Evolutionary conservation across 2,329 filamentous ascomycete genomes (phyloP), one percentile per base, ranked within the genome.

Genomic region (Neoarthrinium moseri): DNA sequence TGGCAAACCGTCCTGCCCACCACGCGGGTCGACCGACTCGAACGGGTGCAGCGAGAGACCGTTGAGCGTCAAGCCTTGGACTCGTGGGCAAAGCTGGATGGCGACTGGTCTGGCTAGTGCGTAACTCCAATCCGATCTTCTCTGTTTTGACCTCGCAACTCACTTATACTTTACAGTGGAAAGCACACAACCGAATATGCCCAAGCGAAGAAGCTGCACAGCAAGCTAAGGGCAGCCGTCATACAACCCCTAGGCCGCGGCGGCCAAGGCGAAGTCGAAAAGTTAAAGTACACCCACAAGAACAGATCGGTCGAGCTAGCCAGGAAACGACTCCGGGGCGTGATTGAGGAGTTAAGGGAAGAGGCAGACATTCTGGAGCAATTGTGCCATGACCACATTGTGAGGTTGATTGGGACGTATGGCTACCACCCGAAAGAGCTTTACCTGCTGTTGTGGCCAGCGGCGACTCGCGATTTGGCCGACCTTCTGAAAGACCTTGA

Each of bases 361-460:
- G 72, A 77, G 56, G 70, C 70, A 22, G 58, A 71, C 48, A 70
- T 70, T 4, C 75, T 76, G 72, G 68, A 72, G 47, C 67, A 67
- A 47, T 62, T 77, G 7, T 66, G 68, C 32, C 73, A 77, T 50
- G 66, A 68, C 36, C 73, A 76, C 53, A 70, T 77, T 37, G 66
- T 76, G 46, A 71, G 67, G 53, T 56, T 76, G 18, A 66, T 75
- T 15, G 73, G 72, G 2, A 71, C 73, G 2, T 77, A 77, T 51
- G 69, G 68, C 32, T 60, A 64, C 5, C 64, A 63, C 20, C 59
- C 56, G 8, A 63, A 66, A 47, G 62, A 72, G 45, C 54, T 77
- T 4, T 75, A 69, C 45, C 57, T 77, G 10, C 62, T 76, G 32
- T 64, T 74, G 23, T 75, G 72, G 66, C 73, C 73, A 10, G 72